Evolutionary conservation across 176 grass and related monocot genomes (phyloP), one percentile per base, ranked within the genome.

Genomic region (Musa acuminata): DNA sequence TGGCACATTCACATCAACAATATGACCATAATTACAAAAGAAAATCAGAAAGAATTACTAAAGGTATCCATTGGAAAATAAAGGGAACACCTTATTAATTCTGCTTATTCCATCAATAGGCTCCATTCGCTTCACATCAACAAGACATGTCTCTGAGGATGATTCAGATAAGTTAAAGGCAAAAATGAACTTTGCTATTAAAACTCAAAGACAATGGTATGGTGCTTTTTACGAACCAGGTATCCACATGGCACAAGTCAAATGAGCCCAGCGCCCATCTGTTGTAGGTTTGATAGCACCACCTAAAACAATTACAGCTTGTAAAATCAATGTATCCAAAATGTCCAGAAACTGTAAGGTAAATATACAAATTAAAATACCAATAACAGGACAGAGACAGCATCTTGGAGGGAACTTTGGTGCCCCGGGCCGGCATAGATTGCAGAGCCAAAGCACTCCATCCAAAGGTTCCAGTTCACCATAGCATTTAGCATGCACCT

Each of bases 401-500:
- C 95, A 99, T 89, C 85, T 81, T 67, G 95, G 95, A 74, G 90
- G 87, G 16, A 85, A 53, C 8, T 84, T 85, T 51, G 95, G 90
- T 80, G 88, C 95, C 72, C 91, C 88, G 80, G 95, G 88, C 82
- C 86, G 88, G 79, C 95, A 99, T 78, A 99, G 82, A 73, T 99
- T 99, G 84, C 95, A 99, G 49, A 99, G 80, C 95, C 95, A 99
- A 86, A 99, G 88, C 73, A 87, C 84, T 70, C 91, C 95, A 49
- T 99, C 81, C 72, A 87, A 82, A 64, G 88, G 88, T 80, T 99
- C 89, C 23, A 91, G 59, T 83, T 99, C 95, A 52, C 95, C 95
- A 84, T 99, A 99, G 75, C 95, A 99, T 85, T 88, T 93, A 59
- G 95, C 88, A 89, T 99, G 95, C 72, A 99, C 95, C 95, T 99